Evolutionary conservation across 306 rosid species (phyloP), one percentile per base, ranked within the genome.

Genomic region (Styphnolobium japonicum): DNA sequence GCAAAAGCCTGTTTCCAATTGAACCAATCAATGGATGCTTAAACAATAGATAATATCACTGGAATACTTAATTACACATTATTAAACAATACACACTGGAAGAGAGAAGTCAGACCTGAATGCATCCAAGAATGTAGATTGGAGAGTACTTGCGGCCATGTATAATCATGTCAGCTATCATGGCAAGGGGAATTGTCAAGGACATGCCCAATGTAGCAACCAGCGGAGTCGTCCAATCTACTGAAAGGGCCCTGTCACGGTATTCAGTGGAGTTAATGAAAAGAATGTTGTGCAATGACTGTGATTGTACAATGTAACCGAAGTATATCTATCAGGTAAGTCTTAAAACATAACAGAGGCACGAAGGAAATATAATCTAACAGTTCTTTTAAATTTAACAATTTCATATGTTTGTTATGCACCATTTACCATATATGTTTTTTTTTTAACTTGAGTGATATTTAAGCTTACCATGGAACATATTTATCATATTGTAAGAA

Each of bases 181-280:
- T 90, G 16, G 97, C 97, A 7, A 90, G 81, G 0, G 97, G 97
- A 74, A 92, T 90, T 62, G 95, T 92, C 83, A 92, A 79, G 33
- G 93, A 88, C 89, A 87, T 84, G 64, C 95, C 97, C 27, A 92
- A 29, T 5, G 92, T 90, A 5, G 95, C 89, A 49, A 92, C 92
- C 76, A 92, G 80, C 18, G 97, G 97, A 74, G 92, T 73, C 6
- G 92, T 92, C 97, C 97, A 92, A 40, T 88, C 86, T 60, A 92
- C 88, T 22, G 97, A 90, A 61, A 90, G 83, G 18, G 92, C 97
- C 92, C 97, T 92, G 87, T 60, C n/a, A 67, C 14, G 33, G 1
- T 82, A 60, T 64, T 45, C 16, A 29, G 10, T 4, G 1, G 7
- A 18, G 31, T 82, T 68, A 53, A 19, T 37, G 15, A 63, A 48